These are phyloP conservation scores for Naganishia randhawae DNA, from an alignment of 768 basidiomycete species.

Conservation along the genomic window DNA sequence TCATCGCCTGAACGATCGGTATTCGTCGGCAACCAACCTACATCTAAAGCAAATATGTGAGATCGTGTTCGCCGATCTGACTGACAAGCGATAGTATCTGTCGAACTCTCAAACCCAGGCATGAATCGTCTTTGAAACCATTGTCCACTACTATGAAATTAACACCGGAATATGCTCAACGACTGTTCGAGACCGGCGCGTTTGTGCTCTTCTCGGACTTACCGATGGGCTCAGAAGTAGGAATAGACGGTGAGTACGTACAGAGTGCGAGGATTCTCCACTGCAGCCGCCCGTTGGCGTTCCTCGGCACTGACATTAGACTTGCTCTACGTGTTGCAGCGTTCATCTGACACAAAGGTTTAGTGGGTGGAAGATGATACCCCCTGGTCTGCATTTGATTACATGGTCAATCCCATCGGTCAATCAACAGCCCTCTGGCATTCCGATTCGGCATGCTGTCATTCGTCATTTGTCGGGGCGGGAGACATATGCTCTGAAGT, in stretches of 20 bases:
- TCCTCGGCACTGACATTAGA: neutral
- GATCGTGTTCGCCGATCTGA: too few species aligned
- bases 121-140: too few species aligned
- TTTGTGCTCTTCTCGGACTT: slow-evolving; percentile 49
- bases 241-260: slow-evolving; percentile 50
- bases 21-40: too few species aligned
- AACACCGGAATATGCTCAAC: slow-evolving; percentile 43
- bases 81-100: too few species aligned
- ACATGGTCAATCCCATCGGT: slow-evolving; percentile 41
- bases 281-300: too few species aligned
- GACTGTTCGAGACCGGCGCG: slow-evolving; percentile 47
- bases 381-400: slow-evolving; percentile 52
- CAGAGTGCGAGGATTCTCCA: neutral
- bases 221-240: slow-evolving; percentile 49
- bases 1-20: too few species aligned
- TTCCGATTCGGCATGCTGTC: slow-evolving; percentile 46
- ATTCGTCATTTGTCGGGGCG: slow-evolving; percentile 36
- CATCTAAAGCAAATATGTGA: too few species aligned
- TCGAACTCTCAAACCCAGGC: too few species aligned
- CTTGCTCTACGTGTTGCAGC: slow-evolving; percentile 24
- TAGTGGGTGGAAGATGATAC: slow-evolving; percentile 52
- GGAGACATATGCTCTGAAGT: slow-evolving; percentile 40
- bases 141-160: slow-evolving; percentile 38
- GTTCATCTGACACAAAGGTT: slow-evolving; percentile 39
- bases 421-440: slow-evolving; percentile 20